Conservation (phyloP, 202 grass and related monocot genomes). For the Carex arenaria region DNA sequence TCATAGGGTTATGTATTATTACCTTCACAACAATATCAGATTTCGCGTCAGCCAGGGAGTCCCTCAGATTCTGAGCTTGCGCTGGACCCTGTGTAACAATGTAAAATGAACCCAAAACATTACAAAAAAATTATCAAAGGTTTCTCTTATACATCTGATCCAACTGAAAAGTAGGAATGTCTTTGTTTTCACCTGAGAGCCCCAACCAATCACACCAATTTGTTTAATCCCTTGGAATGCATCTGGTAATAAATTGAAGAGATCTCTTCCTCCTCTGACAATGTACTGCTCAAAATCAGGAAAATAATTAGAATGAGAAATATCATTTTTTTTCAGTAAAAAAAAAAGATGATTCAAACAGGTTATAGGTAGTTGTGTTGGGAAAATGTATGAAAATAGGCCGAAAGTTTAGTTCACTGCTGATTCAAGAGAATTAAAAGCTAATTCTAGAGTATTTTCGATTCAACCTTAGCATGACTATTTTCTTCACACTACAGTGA, state of each 20-base stretch:
- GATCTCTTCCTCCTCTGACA: constrained; percentile 74
- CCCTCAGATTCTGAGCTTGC: constrained; percentile 93
- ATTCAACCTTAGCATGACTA: not conserved
- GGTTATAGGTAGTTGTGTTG: not conserved
- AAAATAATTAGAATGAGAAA: not conserved
- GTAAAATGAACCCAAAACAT: not conserved
- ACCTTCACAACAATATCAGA: constrained; percentile 96
- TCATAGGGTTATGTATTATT: not conserved
- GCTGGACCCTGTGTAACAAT: constrained; percentile 62
- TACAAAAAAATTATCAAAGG: not conserved
- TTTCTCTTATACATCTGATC: not conserved
- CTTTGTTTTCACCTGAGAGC: constrained; percentile 59
- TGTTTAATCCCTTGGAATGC: constrained; percentile 88
- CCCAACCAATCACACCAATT: constrained; percentile 87
- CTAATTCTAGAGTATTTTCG: not conserved
- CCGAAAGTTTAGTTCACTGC: not conserved
- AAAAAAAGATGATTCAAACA: not conserved
- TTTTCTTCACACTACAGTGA: not conserved
- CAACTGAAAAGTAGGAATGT: constrained; percentile 1
- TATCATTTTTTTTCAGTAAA: not conserved
- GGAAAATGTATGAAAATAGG: not conserved
- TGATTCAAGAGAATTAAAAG: not conserved
- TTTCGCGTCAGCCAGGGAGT: constrained; percentile 63
- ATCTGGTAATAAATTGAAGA: constrained; percentile 71
- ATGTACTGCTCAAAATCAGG: constrained; percentile 46